Evolutionary conservation across 345 rosid genomes (phyloP).

Genomic region (Cardamine chenopodiifolia): DNA sequence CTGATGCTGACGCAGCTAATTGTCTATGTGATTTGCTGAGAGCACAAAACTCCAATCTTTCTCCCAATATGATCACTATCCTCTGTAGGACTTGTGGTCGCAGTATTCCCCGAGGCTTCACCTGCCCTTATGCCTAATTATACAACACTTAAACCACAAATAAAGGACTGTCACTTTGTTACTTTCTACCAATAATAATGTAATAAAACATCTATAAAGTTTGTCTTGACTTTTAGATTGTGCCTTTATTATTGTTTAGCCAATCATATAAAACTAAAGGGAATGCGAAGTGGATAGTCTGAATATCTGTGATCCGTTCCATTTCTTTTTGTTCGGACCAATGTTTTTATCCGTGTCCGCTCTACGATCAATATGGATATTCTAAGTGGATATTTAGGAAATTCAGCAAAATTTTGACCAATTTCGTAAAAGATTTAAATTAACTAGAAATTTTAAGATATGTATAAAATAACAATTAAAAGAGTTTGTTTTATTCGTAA

Average conservation of each 20-base stretch:
- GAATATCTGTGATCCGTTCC: not conserved
- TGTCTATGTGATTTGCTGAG: constrained; percentile 24
- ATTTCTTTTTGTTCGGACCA: not conserved
- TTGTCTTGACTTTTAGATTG: not conserved
- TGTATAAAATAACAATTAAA: no score
- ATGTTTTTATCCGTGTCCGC: not conserved
- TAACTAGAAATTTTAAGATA: no score
- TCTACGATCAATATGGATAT: not conserved
- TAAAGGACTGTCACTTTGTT: not conserved
- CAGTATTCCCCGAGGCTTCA: constrained; percentile 15
- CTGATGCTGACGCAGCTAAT: constrained; percentile 17
- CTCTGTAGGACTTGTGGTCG: constrained; percentile 14
- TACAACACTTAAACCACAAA: not conserved
- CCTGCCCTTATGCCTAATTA: not conserved
- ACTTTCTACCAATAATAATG: constrained; percentile 12
- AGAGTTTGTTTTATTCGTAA: no score
- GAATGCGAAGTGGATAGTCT: not conserved
- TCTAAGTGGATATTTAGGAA: not conserved
- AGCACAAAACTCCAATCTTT: not conserved
- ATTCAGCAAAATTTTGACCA: not conserved
- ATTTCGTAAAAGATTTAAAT: no score
- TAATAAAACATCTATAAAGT: constrained; percentile 1
- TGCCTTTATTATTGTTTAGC: not conserved
- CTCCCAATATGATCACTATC: not conserved
- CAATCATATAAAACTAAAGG: not conserved